Base-by-base conservation (phyloP, 2,329 filamentous ascomycete species). In the Escovopsis sp. region DNA sequence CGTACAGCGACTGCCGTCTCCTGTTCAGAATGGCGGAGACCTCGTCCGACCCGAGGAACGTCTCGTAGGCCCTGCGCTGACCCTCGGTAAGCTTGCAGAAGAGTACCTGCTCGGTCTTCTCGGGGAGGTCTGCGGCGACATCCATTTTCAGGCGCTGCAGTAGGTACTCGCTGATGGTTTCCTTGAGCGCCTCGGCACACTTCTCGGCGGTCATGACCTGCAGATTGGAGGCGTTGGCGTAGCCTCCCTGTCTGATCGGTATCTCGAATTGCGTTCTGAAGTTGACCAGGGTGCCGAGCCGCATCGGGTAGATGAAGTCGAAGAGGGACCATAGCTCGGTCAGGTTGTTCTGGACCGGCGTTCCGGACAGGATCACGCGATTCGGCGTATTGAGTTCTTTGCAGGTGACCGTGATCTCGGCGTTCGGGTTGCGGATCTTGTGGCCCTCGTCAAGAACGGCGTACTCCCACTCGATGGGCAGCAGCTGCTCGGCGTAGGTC, bases 271-370 rank as follows among this genome's bases (percentile, higher is more conserved):
- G 78, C 40, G 78, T 79, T 31, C 86, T 75, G 53, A 98, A 98
- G 43, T 82, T 85, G 39, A 94, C 81, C 11, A 96, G 65, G 0
- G 84, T 94, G 0, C 90, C 92, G 5, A 98, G 62, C 12, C 87
- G 79, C 84, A 96, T 94, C 0, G 92, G 90, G 42, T 86, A 96
- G 38, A 96, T 80, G 51, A 98, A 98, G 53, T 98, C 92, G 51
- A 98, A 96, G 0, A 98, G 62, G 0, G 88, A 96, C 88, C 90
- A 98, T 1, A 98, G 64, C 53, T 98, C 92, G 0, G 81, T 79
- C 18, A 98, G 61, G 43, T 94, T 96, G 55, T 98, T 98, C 55
- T 98, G 92, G 66, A 98, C 92, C 0, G 92, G 92, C 0, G 90
- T 98, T 5, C 90, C 90, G 0, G 92, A 96, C 2, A 98, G 65